Evolutionary conservation across 106 monocot species (phyloP).

Genomic region (Phalaenopsis aphrodite): DNA sequence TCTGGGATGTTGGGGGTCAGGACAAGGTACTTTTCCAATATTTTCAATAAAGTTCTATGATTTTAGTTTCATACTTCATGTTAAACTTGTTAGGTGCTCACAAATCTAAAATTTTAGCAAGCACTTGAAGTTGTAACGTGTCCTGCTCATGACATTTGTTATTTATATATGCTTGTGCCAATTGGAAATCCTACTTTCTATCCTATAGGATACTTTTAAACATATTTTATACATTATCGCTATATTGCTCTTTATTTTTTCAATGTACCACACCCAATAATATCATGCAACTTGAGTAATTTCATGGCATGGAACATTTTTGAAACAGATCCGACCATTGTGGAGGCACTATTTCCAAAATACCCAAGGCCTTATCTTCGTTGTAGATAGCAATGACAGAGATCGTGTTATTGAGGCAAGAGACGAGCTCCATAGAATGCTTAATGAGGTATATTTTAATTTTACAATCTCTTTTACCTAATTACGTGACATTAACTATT

Average conservation of each 20-base stretch:
- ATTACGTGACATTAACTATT: not conserved
- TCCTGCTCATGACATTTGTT: not conserved
- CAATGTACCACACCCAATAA: not conserved
- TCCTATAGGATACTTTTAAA: not conserved
- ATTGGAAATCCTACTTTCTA: not conserved
- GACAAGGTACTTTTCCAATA: conserved; percentile 6
- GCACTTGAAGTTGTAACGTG: not conserved
- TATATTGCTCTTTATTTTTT: not conserved
- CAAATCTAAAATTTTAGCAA: not conserved
- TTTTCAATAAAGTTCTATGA: not conserved
- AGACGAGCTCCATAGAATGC: conserved; percentile 78
- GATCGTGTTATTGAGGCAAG: conserved; percentile 73
- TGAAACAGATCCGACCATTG: conserved; percentile 60
- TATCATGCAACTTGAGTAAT: not conserved
- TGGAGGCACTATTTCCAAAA: conserved; percentile 86
- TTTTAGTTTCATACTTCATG: not conserved
- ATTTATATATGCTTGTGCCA: not conserved
- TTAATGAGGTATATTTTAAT: conserved; percentile 46
- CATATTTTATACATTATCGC: not conserved
- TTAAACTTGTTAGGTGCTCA: not conserved
- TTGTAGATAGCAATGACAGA: conserved; percentile 80
- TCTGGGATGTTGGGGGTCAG: conserved; percentile 23
- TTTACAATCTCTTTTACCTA: not conserved
- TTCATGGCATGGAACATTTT: not conserved
- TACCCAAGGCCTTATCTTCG: conserved; percentile 74